phyloP scores from a whole-genome alignment of 2,329 filamentous ascomycete species.

The Scopulariopsis brevicaulis region DNA sequence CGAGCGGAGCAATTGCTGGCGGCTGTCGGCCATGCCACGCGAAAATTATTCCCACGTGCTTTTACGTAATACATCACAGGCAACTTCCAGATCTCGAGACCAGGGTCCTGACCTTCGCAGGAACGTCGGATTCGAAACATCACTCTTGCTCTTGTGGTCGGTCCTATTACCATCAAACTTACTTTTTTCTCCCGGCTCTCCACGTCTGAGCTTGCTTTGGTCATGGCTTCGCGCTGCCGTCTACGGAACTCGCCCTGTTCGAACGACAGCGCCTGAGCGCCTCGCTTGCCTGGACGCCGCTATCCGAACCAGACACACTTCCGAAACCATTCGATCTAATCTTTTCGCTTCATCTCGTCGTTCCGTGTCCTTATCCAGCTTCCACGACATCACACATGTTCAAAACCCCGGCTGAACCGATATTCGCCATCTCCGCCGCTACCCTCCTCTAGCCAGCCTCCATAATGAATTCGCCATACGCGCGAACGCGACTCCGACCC shows the following conservation, averaged over 20 bases:
- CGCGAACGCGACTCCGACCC: background rate
- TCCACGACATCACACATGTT: background rate
- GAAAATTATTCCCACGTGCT: background rate
- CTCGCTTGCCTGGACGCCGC: background rate
- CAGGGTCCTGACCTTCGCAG: background rate
- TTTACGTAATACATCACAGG: background rate
- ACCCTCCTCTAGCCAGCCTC: background rate
- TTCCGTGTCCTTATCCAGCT: background rate
- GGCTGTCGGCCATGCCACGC: background rate
- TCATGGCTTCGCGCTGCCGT: background rate
- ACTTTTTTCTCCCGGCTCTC: background rate
- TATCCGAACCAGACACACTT: background rate
- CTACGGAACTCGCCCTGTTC: background rate
- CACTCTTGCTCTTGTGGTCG: background rate
- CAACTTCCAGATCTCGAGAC: background rate
- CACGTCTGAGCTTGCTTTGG: background rate
- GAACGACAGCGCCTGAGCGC: background rate
- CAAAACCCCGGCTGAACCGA: background rate
- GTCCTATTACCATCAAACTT: background rate
- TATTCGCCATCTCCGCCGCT: background rate
- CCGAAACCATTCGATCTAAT: background rate
- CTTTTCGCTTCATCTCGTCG: background rate
- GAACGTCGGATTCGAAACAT: background rate
- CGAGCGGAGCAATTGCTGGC: background rate
- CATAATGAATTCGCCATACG: constrained; percentile 1